These are phyloP conservation scores for Colletotrichum lentis DNA, from an alignment of 2,329 filamentous ascomycete genomes.

Conservation along the genomic window DNA sequence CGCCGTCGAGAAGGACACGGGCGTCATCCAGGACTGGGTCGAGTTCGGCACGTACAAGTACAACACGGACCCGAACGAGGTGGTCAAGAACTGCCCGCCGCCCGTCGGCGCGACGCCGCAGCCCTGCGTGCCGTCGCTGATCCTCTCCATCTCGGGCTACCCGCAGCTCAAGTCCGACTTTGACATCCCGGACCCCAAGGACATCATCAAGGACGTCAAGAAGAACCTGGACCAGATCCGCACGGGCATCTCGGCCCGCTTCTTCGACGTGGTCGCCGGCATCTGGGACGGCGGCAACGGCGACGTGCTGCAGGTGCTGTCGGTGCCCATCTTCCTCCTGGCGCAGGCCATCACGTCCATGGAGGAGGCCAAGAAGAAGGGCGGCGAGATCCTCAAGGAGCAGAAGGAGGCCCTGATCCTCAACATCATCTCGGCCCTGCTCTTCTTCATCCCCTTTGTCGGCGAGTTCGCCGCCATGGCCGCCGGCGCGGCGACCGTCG, in stretches of 20 bases:
- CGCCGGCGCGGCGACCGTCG: slow-evolving; percentile 5
- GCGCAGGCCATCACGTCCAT: not conserved
- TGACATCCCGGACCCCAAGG: slow-evolving; percentile 20
- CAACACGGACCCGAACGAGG: not conserved
- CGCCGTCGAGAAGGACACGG: slow-evolving; percentile 1
- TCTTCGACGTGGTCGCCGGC: slow-evolving; percentile 7
- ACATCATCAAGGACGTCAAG: slow-evolving; percentile 16
- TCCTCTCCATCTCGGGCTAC: not conserved
- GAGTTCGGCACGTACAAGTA: not conserved
- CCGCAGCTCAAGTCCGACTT: not conserved
- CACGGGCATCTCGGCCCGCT: slow-evolving; percentile 1
- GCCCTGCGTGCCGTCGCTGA: not conserved
- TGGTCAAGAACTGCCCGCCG: not conserved
- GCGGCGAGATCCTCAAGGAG: not conserved
- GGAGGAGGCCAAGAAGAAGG: not conserved
- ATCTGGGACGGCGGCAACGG: slow-evolving; percentile 18
- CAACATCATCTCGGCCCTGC: slow-evolving; percentile 5
- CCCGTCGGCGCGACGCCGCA: not conserved
- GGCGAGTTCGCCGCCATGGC: not conserved
- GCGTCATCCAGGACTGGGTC: slow-evolving; percentile 9
- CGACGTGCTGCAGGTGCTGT: slow-evolving; percentile 14
- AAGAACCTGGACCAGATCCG: not conserved
- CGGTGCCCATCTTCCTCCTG: slow-evolving; percentile 25
- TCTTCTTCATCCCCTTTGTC: slow-evolving; percentile 18
- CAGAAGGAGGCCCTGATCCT: slow-evolving; percentile 21